Evolutionary conservation across 2,329 filamentous ascomycete species (phyloP).

Genomic region (Cladosporium sp.): DNA sequence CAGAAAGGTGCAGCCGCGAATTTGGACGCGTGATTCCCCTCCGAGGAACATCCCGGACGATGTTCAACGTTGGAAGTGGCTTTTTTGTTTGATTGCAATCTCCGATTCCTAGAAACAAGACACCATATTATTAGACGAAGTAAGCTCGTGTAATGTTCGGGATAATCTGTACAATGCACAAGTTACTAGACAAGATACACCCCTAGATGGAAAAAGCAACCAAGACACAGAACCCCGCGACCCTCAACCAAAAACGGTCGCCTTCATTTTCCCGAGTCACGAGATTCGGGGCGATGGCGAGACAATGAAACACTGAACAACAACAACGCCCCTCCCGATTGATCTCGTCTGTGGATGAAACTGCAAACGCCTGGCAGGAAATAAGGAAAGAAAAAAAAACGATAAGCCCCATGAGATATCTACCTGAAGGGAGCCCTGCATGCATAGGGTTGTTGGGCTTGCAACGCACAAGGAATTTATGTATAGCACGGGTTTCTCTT

Average conservation of each 20-base stretch:
- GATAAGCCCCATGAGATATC: neutral
- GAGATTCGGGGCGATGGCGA: neutral
- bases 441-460: neutral
- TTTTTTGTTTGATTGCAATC: neutral
- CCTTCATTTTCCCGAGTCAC: neutral
- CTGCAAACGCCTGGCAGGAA: neutral
- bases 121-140: neutral
- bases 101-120: neutral
- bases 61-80: neutral
- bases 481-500: neutral
- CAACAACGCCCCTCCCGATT: neutral
- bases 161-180: conserved; percentile 1
- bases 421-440: neutral
- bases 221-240: neutral
- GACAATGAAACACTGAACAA: conserved; percentile 2
- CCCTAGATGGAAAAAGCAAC: neutral
- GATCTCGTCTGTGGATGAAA: neutral
- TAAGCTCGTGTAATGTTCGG: neutral
- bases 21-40: neutral
- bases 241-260: neutral
- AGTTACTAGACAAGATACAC: conserved; percentile 3
- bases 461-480: neutral
- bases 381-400: neutral
- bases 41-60: neutral
- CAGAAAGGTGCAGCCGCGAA: neutral